Base-by-base conservation (phyloP, 2,329 filamentous ascomycete genomes). In the Immersiporthe knoxdaviesiana region DNA sequence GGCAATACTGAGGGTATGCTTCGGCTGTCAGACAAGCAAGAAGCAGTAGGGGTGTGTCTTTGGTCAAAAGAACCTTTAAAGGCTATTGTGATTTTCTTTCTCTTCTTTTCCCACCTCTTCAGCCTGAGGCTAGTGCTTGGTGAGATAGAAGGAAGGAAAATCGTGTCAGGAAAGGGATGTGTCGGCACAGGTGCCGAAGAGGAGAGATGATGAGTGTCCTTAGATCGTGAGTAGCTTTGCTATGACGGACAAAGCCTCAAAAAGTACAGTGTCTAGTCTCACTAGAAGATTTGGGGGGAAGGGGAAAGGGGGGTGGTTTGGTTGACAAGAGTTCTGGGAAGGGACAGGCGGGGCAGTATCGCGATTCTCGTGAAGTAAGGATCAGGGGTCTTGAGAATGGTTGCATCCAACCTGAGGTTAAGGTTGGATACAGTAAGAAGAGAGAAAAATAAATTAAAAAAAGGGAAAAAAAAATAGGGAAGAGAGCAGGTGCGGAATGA, bases 351-450 rank as follows among this genome's bases (percentile, higher is more conserved):
- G 72, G 73, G 74, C 73, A 74, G 74, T 58, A 67, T 75, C 74
- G 71, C 72, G 72, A 66, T 71, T 67, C 67, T 73, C 69, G 58
- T 72, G 69, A 73, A 72, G 68, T 74, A 75, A 74, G 73, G 74
- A 68, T 72, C 71, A 72, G 68, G 75, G 75, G 70, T 76, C 72
- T 71, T 74, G 70, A 70, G 32, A 71, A 69, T 58, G 63, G 63
- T 52, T 59, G 60, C 59, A 47, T 70, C 59, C 61, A 56, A 63
- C 66, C 64, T 63, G 27, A 47, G 59, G 66, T 63, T 63, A 63
- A 58, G 59, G 65, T 54, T 63, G 37, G 54, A 65, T 56, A 30
- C 8, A 39, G 62, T 41, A 54, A 65, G 62, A 30, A 21, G 56
- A 63, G 41, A 16, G 18, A 27, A n/a, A 3, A 47, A 21, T n/a